phyloP scores from a whole-genome alignment of 805 yeast genomes.

The Barnettozyma botsteinii region DNA sequence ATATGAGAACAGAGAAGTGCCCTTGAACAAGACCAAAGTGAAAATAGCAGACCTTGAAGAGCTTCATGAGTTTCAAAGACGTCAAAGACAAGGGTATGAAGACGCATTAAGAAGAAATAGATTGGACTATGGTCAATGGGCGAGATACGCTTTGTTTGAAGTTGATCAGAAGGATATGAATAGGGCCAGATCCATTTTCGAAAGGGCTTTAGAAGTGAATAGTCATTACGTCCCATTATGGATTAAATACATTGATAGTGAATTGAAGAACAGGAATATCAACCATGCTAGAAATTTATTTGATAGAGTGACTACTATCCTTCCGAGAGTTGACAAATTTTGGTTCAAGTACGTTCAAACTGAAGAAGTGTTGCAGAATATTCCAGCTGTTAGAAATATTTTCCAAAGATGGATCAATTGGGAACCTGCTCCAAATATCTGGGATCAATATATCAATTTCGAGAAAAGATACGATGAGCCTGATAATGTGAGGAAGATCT shows the following conservation, averaged over 20 bases:
- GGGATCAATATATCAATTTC: conserved; percentile 70
- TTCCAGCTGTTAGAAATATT: conserved; percentile 53
- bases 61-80: conserved; percentile 63
- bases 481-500: conserved; percentile 55
- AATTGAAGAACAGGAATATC: conserved; percentile 62
- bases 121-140: conserved; percentile 81
- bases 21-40: conserved; percentile 36
- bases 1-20: conserved; percentile 40
- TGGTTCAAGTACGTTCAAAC: conserved; percentile 82
- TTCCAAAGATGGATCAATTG: conserved; percentile 79
- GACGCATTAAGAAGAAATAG: conserved; percentile 82
- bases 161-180: conserved; percentile 68
- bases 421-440: conserved; percentile 63
- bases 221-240: conserved; percentile 75
- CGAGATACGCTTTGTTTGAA: conserved; percentile 87
- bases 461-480: conserved; percentile 61
- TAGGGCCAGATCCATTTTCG: conserved; percentile 83
- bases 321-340: conserved; percentile 78
- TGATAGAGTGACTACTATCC: conserved; percentile 64
- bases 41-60: conserved; percentile 75
- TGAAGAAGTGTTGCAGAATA: conserved; percentile 71
- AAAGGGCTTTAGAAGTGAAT: conserved; percentile 77
- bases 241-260: conserved; percentile 77
- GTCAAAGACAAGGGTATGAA: conserved; percentile 79
- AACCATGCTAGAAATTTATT: conserved; percentile 86